Conservation (phyloP, 257 asterid genomes). For the Striga asiatica region DNA sequence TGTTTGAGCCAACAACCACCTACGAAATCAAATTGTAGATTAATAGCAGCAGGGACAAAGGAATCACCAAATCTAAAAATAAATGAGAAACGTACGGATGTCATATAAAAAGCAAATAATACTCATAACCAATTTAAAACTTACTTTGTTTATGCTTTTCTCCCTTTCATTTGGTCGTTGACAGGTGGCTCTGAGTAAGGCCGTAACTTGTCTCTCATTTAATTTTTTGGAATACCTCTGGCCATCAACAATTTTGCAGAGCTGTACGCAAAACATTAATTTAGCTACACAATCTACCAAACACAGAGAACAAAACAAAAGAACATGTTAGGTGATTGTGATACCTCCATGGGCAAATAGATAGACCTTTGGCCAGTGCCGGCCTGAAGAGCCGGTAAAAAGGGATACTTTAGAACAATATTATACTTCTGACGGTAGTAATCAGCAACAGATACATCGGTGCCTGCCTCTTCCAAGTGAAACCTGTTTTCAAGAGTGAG, state of each 20-base stretch:
- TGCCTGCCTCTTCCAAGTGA: slow-evolving; percentile 31
- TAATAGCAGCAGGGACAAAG: not conserved
- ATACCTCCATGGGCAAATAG: slow-evolving; percentile 85
- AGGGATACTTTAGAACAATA: slow-evolving; percentile 20
- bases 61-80: too few relatives aligned
- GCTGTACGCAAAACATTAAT: slow-evolving; percentile 20
- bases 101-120: not conserved
- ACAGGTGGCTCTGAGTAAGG: slow-evolving; percentile 57
- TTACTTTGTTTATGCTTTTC: slow-evolving; percentile 20
- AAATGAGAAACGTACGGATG: too few relatives aligned
- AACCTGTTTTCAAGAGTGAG: slow-evolving; percentile 36
- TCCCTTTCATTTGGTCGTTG: slow-evolving; percentile 49
- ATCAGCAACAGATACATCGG: slow-evolving; percentile 25
- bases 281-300: not conserved
- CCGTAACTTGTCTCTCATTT: slow-evolving; percentile 57
- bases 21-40: slow-evolving; percentile 13
- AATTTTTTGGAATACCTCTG: slow-evolving; percentile 46
- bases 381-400: slow-evolving; percentile 53
- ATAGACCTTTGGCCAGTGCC: slow-evolving; percentile 51
- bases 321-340: not conserved
- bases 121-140: not conserved
- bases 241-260: slow-evolving; percentile 46
- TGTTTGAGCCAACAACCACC: slow-evolving; percentile 33
- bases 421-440: slow-evolving; percentile 44
- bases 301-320: not conserved